Base-by-base conservation (phyloP, 768 basidiomycete genomes). In the Termitomyces sp. region DNA sequence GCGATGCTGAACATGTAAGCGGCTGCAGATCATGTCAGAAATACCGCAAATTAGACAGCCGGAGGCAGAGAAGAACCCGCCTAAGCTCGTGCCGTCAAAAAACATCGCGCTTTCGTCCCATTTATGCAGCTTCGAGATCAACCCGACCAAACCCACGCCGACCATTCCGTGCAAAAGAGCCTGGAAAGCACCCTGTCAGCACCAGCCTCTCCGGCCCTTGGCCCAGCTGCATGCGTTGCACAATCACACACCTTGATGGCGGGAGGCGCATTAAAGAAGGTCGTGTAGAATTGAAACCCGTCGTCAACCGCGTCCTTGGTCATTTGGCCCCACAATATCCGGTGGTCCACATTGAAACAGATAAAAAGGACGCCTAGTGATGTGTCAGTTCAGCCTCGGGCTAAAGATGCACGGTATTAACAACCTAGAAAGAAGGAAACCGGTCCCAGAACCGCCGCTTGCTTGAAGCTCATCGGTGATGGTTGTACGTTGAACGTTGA, bases 41-140 rank as follows among this genome's bases (percentile, higher is more conserved):
- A 24, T 51, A 34, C 50, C 50, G 50, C 50, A 36, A n/a, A 28
- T 39, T 37, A 41, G 37, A 41, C 37, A 52, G 37, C 51, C 51
- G 26, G 51, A 41, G 37, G 12, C 48, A 49, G 12, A 49, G 48
- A 50, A 45, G 37, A 77, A 42, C 84, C 64, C 63, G 94, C 94
- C 92, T 58, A 96, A 72, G 63, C 85, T 86, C 24, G 88, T 86
- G 22, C 95, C 95, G 70, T 98, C 95, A 70, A 98, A 98, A 77
- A 92, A 94, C 74, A 95, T 81, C 8, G 95, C 95, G 63, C 90
- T 92, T 66, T 97, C 94, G 67, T 87, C 86, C 92, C 94, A 97
- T 60, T 78, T 82, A 70, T 90, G 79, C 57, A 97, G 76, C 71
- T 97, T 98, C 48, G 82, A 80, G 10, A 94, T 64, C 51, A 94